phyloP scores from a whole-genome alignment of 2,329 filamentous ascomycete species.

The Colletotrichum sp. region DNA sequence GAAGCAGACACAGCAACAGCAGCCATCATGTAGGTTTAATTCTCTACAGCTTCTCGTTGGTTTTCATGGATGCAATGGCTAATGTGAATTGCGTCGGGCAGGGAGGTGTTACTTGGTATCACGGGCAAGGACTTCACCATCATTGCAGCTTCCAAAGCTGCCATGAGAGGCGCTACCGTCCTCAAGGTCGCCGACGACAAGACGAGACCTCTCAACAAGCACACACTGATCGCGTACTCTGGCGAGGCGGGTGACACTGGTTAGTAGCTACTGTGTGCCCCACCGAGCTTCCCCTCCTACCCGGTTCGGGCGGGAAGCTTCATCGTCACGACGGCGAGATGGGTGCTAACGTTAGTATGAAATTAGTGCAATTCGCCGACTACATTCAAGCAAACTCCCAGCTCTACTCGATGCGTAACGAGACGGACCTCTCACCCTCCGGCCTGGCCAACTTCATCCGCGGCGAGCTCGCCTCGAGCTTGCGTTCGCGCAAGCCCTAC shows the following conservation, averaged over 20 bases:
- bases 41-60: not conserved
- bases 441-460: constrained; percentile 94
- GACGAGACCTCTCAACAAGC: constrained; percentile 89
- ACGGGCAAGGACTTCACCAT: constrained; percentile 99
- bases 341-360: constrained; percentile 11
- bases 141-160: constrained; percentile 95
- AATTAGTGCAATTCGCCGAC: constrained; percentile 93
- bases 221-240: constrained; percentile 93
- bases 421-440: constrained; percentile 86
- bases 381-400: constrained; percentile 99
- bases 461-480: constrained; percentile 86
- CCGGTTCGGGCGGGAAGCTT: not conserved
- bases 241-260: constrained; percentile 96
- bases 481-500: constrained; percentile 93
- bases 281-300: not conserved
- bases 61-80: constrained; percentile 16
- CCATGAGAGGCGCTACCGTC: constrained; percentile 96
- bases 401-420: constrained; percentile 98
- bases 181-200: constrained; percentile 97
- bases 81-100: constrained; percentile 38
- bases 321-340: not conserved
- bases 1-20: constrained; percentile 7
- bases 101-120: constrained; percentile 98
- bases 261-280: constrained; percentile 43
- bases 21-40: constrained; percentile 31